Percentiles rank a stretch among this genome's conserved stretches.
Evolutionary conservation across 2,329 filamentous ascomycete genomes (phyloP).

Genomic region (Coleophoma cylindrospora): DNA sequence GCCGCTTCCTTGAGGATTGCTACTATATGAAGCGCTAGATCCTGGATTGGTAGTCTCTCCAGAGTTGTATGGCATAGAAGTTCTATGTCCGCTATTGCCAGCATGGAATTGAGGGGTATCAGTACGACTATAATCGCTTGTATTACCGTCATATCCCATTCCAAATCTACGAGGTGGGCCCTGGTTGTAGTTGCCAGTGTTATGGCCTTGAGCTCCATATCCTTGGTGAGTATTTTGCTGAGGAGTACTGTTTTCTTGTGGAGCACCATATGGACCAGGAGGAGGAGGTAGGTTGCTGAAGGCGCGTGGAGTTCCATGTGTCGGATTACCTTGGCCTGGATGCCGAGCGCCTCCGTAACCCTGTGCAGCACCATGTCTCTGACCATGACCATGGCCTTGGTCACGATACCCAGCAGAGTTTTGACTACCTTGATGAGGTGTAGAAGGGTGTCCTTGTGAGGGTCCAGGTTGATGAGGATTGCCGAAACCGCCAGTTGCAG

Average conservation of each 20-base stretch:
- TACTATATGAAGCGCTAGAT: neutral
- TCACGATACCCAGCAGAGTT: neutral
- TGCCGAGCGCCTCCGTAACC: neutral
- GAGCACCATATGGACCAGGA: no score
- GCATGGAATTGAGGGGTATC: no score
- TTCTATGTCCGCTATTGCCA: neutral
- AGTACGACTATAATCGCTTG: no score
- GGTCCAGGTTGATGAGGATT: neutral
- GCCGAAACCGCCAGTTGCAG: neutral
- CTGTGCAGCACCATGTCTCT: neutral
- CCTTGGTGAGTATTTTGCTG: no score
- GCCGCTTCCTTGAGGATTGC: neutral
- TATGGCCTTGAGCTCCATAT: neutral
- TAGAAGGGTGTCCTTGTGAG: neutral
- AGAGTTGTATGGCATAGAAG: neutral
- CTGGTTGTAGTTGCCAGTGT: neutral
- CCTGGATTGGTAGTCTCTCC: neutral
- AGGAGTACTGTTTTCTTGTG: no score
- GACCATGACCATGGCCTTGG: neutral
- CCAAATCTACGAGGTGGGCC: neutral
- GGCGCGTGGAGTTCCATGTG: no score
- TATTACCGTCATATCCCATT: neutral
- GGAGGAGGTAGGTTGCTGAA: no score
- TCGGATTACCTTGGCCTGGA: no score
- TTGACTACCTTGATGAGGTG: neutral